Base-by-base conservation (phyloP, 148 eudicot species). In the Arbutus unedo region DNA sequence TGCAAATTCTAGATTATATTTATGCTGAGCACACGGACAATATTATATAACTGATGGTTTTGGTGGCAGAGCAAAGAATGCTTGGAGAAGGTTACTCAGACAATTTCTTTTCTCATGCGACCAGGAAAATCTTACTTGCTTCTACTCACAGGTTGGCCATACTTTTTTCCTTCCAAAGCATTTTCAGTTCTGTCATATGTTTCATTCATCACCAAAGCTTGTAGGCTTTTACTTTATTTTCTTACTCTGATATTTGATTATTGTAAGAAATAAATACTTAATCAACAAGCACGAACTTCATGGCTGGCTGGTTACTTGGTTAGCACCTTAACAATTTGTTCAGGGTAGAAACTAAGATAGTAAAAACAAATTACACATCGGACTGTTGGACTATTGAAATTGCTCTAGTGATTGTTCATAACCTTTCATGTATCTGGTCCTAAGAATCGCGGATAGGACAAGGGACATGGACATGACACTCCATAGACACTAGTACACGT, bases 11-110 rank as follows among this genome's bases (percentile, higher is more conserved):
- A 23, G 64, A 14, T 76, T 8, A 53, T 11, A 31, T 51, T 53
- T 5, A 6, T 76, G 21, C 64, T 2, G 2, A 15, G 23, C 2
- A 54, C 15, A 41, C 4, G 3, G 10, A 77, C 41, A 6, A 18
- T 56, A 16, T 77, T 16, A 44, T 43, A 4, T 3, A 78, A n/a
- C 38, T 78, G 70, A 56, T 23, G 8, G 7, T 79, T 89, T 77
- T 74, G 57, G 60, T 81, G 78, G 85, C 89, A 95, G 98, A 95
- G 98, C 87, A 86, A 90, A 82, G 98, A 91, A 82, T 95, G 98
- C 88, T 84, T 95, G 88, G 93, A 94, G 87, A 95, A 92, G 89
- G 96, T 94, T 83, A 81, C 93, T 84, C 86, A 86, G 78, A 91
- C 98, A 64, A 83, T 94, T 83, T 83, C 87, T 59, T 94, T 92